Evolutionary conservation across 2,329 filamentous ascomycete genomes (phyloP), one percentile per base, ranked within the genome.

Genomic region (Colletotrichum sp.): DNA sequence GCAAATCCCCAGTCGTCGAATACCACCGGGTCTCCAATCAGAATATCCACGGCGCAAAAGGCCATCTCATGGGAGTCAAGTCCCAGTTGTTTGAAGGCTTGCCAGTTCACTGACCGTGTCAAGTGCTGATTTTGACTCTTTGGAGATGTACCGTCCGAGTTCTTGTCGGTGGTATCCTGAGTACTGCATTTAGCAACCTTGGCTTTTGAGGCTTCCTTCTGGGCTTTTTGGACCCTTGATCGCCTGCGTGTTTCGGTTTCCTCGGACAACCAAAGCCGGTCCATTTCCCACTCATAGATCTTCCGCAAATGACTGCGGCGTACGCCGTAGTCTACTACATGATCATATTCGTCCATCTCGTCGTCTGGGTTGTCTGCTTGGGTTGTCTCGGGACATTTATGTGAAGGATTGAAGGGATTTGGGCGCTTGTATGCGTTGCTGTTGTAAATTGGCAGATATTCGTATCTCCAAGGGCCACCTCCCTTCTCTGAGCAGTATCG

Each of bases 61-160:
- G 2, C 4, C 0, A 6, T 13, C 4, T 30, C 24, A 2, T 32
- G 26, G 16, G 21, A 7, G 1, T 0, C 24, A 28, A 0, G 1
- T 0, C 28, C 15, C 4, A 62, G 2, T n/a, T 32, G 21, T 28
- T 32, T 9, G 16, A 62, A 62, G 0, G 6, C 18, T 16, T 34
- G 10, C 59, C 59, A 62, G 12, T 4, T 3, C 21, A 34, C 28
- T 3, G 28, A 5, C 4, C 28, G 4, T 1, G 21, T 3, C 12
- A 1, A 2, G 3, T 24, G 59, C 36, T 9, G 36, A 2, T 9
- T 39, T 2, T 39, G 7, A 39, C 7, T 18, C 3, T 1, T 16
- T 0, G 4, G 7, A 18, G 15, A 32, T 32, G 5, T 7, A 8
- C 3, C 7, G 3, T 39, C 15, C 0, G 36, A 1, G 36, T 39